Base-by-base conservation (phyloP, 345 rosid species). In the Sisymbrium irio region DNA sequence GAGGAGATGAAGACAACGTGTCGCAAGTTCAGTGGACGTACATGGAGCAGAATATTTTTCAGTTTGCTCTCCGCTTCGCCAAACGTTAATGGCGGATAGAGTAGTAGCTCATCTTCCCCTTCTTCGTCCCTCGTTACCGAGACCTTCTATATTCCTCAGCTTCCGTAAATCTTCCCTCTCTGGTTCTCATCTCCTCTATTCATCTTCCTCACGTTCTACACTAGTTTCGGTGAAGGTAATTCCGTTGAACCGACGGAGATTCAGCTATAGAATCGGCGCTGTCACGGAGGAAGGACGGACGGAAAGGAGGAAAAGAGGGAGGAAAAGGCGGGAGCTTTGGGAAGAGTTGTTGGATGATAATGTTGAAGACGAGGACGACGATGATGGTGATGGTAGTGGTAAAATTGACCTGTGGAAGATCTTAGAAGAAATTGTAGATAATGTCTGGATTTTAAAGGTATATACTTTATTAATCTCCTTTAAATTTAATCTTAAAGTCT, bases 401-500 rank as follows among this genome's bases (percentile, higher is more conserved):
- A 40, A 46, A 7, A 4, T 47, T 9, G 80, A 71, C 15, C 57
- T 71, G 37, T 77, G 80, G 80, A 71, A 71, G 57, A 65, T 77
- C 32, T 41, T 71, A 71, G 72, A 50, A 10, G 80, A 77, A 42
- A 40, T 71, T 40, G 41, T 77, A 57, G 77, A 77, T 11, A 77
- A 77, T 77, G 80, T 77, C 42, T 77, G 80, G 80, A 71, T 77
- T 71, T 44, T 77, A 22, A 77, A 77, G 80, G 80, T 77, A 71
- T 3, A 5, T 32, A 3, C n/a, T n/a, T n/a, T 32, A 32, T 32
- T 32, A 32, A 0, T 32, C n/a, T n/a, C n/a, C n/a, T n/a, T n/a
- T n/a, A n/a, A n/a, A n/a, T n/a, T n/a, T n/a, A n/a, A n/a, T n/a
- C n/a, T n/a, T n/a, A n/a, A n/a, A n/a, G n/a, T n/a, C n/a, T n/a